Conservation (phyloP, 2,329 filamentous ascomycete species). For the Daldinia sp. region DNA sequence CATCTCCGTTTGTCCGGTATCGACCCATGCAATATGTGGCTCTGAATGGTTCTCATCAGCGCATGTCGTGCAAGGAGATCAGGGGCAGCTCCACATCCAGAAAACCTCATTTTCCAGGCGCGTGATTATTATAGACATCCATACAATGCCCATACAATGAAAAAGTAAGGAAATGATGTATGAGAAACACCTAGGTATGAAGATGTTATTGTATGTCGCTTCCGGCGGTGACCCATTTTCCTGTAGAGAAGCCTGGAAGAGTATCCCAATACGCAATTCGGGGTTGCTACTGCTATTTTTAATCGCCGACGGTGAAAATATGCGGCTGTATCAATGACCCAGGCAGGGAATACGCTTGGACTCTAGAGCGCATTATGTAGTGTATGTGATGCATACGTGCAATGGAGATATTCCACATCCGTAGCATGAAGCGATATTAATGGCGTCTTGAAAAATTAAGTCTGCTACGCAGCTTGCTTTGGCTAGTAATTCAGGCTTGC, state of each 20-base stretch:
- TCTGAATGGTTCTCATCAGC: not conserved
- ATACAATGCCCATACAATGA: no score
- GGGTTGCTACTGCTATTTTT: not conserved
- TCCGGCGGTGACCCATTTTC: not conserved
- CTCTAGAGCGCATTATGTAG: no score
- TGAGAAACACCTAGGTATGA: not conserved
- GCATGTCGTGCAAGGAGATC: not conserved
- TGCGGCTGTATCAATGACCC: no score
- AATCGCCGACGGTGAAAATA: no score
- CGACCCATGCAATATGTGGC: not conserved
- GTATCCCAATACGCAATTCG: not conserved
- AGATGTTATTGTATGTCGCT: not conserved
- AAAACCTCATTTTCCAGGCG: not conserved
- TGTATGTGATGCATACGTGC: no score
- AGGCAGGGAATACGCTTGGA: no score
- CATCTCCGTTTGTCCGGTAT: not conserved
- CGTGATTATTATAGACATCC: not conserved
- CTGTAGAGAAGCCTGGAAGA: not conserved
- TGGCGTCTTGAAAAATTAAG: no score
- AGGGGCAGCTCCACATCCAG: not conserved
- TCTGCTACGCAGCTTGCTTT: no score
- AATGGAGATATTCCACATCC: no score
- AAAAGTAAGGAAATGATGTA: not conserved
- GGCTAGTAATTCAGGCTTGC: no score
- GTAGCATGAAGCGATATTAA: no score